Conservation (phyloP, 129 eudicot species). For the sunflower (Helianthus annuus) region HanXRQr2.0-SUNRISE NC_035433.2:146913973-146914472, state of each 20-base stretch:
- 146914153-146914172: slow-evolving; percentile 55
- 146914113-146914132: slow-evolving; percentile 93
- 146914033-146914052: slow-evolving; percentile 82
- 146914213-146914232: not conserved
- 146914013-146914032: slow-evolving; percentile 44
- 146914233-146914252: not conserved
- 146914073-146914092: slow-evolving; percentile 79
- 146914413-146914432: not conserved
- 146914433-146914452: not conserved
- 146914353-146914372: not conserved
- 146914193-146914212: not conserved
- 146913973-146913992: no score
- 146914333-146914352: not conserved
- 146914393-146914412: not conserved
- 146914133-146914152: slow-evolving; percentile 69
- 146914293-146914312: not conserved
- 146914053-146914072: slow-evolving; percentile 64
- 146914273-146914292: not conserved
- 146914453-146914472: not conserved
- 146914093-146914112: slow-evolving; percentile 89
- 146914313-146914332: not conserved
- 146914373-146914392: not conserved
- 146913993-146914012: not conserved
- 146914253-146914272: not conserved
- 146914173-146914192: not conserved